A percentile compares a stretch with the other conserved stretches of the same genome.
These are phyloP conservation scores for Nothopassalora personata DNA, from an alignment of 2,329 filamentous ascomycete species.

Conservation along the genomic window DNA sequence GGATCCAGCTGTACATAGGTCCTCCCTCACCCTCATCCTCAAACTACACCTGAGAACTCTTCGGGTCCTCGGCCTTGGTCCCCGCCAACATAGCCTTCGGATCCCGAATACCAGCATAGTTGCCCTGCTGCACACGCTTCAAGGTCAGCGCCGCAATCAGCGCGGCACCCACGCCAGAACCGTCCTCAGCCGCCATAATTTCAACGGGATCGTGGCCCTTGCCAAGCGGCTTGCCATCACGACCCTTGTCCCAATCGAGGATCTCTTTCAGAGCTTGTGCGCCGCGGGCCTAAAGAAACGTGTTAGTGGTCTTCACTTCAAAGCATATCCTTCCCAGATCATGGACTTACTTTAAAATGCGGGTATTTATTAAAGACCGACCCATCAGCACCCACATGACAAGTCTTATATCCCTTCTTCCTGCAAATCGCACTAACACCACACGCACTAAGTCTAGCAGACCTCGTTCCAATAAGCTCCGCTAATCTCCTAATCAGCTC, in stretches of 20 bases:
- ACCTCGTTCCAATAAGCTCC: slow-evolving; percentile 90
- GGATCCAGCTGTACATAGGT: background rate
- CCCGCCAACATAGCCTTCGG: slow-evolving; percentile 39
- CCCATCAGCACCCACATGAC: slow-evolving; percentile 93
- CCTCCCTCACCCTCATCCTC: background rate
- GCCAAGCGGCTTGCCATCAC: slow-evolving; percentile 54
- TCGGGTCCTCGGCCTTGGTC: slow-evolving; percentile 25
- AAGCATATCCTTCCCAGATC: background rate
- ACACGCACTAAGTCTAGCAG: slow-evolving; percentile 86
- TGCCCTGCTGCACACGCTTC: slow-evolving; percentile 57
- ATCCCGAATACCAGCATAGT: slow-evolving; percentile 54
- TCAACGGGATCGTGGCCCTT: slow-evolving; percentile 71
- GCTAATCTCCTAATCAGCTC: slow-evolving; percentile 84
- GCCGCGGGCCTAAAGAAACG: slow-evolving; percentile 54
- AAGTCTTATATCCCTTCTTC: slow-evolving; percentile 84
- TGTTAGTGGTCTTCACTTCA: no score
- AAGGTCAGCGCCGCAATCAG: slow-evolving; percentile 74
- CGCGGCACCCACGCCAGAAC: slow-evolving; percentile 92
- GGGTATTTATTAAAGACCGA: slow-evolving; percentile 99
- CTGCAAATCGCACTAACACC: slow-evolving; percentile 94
- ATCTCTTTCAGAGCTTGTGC: slow-evolving; percentile 89
- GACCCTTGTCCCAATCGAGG: slow-evolving; percentile 81
- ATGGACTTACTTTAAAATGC: slow-evolving; percentile 68
- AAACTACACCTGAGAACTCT: slow-evolving; percentile 14
- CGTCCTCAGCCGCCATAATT: slow-evolving; percentile 87